Evolutionary conservation across 305 asterid genomes (phyloP).

Genomic region (Fraxinus velutina): DNA sequence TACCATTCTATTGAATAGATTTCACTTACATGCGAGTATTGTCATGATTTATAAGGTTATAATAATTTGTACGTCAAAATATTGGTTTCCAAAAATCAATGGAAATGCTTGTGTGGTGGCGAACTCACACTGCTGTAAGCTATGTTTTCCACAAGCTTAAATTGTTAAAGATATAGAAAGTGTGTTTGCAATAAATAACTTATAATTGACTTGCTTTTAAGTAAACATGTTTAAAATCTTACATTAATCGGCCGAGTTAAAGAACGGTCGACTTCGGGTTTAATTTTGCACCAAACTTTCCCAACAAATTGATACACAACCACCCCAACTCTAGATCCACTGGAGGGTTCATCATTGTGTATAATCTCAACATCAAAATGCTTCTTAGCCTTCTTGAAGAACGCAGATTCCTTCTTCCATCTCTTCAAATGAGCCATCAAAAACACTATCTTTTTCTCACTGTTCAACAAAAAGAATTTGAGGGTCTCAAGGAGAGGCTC

Average conservation of each 20-base stretch:
- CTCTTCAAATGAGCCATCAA: constrained; percentile 75
- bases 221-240: neutral
- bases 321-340: constrained; percentile 77
- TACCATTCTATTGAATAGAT: neutral
- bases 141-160: neutral
- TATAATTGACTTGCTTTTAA: neutral
- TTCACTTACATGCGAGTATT: neutral
- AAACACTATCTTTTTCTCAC: constrained; percentile 39
- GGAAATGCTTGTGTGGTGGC: neutral
- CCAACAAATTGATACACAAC: constrained; percentile 50
- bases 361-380: constrained; percentile 44
- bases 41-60: neutral
- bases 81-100: neutral
- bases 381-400: constrained; percentile 64
- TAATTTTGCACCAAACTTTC: constrained; percentile 11
- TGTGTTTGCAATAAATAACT: neutral
- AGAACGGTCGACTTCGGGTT: neutral
- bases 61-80: neutral
- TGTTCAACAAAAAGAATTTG: constrained; percentile 39
- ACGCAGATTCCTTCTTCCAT: constrained; percentile 68
- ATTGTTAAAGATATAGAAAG: neutral
- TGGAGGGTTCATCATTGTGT: constrained; percentile 38
- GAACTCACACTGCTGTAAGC: neutral
- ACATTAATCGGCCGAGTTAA: neutral
- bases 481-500: constrained; percentile 58